These are phyloP conservation scores for Fusarium algeriense DNA, from an alignment of 2,329 filamentous ascomycete species.

Conservation along the genomic window DNA sequence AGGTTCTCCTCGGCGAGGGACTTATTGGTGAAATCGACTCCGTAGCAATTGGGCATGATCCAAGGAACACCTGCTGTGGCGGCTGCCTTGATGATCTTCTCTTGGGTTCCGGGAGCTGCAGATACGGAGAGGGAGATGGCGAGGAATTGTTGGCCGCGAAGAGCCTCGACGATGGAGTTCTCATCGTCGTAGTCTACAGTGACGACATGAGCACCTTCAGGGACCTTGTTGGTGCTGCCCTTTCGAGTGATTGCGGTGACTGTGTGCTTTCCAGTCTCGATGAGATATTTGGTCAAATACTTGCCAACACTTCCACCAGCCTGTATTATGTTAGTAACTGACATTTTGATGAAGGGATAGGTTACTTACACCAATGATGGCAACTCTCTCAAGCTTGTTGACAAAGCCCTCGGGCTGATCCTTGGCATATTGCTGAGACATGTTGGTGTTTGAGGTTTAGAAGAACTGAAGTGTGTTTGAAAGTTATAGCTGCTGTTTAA, in stretches of 20 bases:
- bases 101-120: conserved; percentile 60
- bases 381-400: conserved; percentile 59
- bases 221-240: conserved; percentile 56
- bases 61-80: conserved; percentile 66
- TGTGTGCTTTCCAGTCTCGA: conserved; percentile 62
- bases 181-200: conserved; percentile 60
- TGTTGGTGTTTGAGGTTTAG: background rate
- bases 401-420: conserved; percentile 53
- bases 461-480: background rate
- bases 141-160: conserved; percentile 67
- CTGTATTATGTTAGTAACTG: conserved; percentile 45
- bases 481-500: background rate
- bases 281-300: conserved; percentile 55
- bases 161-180: conserved; percentile 60
- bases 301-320: conserved; percentile 58
- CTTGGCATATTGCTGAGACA: conserved; percentile 50
- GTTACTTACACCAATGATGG: conserved; percentile 61
- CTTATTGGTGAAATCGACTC: conserved; percentile 55
- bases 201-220: conserved; percentile 57
- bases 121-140: conserved; percentile 64
- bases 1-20: conserved; percentile 53
- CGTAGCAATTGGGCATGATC: conserved; percentile 67
- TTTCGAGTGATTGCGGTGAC: conserved; percentile 64
- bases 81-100: conserved; percentile 66
- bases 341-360: fast-evolving